A percentile compares a stretch with the other conserved stretches of the same genome.
Evolutionary conservation across 2,329 filamentous ascomycete species (phyloP).

Genomic region (Fonsecaea erecta): DNA sequence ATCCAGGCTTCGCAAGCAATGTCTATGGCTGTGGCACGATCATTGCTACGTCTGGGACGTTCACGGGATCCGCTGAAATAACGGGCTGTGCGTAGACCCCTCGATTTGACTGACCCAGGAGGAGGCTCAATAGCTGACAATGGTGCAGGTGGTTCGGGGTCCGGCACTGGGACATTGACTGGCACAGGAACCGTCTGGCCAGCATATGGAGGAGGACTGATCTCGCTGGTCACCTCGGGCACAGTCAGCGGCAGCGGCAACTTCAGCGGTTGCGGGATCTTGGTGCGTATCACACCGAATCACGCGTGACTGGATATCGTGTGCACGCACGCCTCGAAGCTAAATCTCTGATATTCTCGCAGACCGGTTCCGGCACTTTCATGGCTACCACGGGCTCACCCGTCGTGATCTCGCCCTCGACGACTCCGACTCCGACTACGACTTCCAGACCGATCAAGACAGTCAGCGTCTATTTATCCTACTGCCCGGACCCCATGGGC

Average conservation of each 20-base stretch:
- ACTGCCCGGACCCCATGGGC: constrained; percentile 23
- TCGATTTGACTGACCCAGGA: neutral
- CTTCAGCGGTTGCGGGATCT: constrained; percentile 34
- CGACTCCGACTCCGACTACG: constrained; percentile 21
- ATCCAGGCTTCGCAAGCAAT: constrained; percentile 23
- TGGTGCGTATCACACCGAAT: constrained; percentile 23
- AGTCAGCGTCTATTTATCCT: constrained; percentile 30
- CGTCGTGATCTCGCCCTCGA: constrained; percentile 17
- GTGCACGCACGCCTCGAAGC: neutral
- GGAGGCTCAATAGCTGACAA: neutral
- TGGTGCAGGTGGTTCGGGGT: constrained; percentile 30
- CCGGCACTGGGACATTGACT: constrained; percentile 31
- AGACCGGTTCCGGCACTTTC: constrained; percentile 35
- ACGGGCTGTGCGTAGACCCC: constrained; percentile 30
- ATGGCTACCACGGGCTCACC: constrained; percentile 29
- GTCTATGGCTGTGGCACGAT: constrained; percentile 34
- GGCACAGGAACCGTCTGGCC: constrained; percentile 36
- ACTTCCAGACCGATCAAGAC: constrained; percentile 23
- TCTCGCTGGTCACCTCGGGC: constrained; percentile 32
- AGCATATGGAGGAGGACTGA: constrained; percentile 14
- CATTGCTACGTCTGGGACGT: constrained; percentile 31
- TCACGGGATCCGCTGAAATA: constrained; percentile 31
- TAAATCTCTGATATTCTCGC: neutral
- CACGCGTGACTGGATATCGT: neutral
- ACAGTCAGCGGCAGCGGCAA: constrained; percentile 29